Percentiles rank a stretch among this genome's conserved stretches.
phyloP scores from a whole-genome alignment of 805 yeast genomes.

The Barnettozyma salicaria region DNA sequence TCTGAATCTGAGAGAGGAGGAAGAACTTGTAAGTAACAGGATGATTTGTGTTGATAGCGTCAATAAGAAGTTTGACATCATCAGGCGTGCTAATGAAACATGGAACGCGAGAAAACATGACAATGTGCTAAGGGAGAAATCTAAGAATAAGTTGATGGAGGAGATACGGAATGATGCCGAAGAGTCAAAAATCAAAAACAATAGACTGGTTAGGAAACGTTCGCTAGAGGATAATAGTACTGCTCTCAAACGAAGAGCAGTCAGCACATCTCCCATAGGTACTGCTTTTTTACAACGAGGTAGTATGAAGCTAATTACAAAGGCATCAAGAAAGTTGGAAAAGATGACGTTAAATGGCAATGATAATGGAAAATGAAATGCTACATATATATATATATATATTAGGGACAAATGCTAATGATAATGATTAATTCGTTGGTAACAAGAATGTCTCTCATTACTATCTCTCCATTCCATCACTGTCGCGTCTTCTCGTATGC shows the following conservation, averaged over 20 bases:
- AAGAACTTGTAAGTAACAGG: constrained; percentile 8
- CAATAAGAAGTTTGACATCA: constrained; percentile 24
- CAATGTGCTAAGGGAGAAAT: constrained; percentile 2
- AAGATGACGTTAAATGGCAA: too few species aligned
- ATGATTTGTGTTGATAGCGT: neutral
- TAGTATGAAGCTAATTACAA: constrained; percentile 19
- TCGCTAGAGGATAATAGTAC: constrained; percentile 10
- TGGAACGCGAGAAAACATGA: constrained; percentile 23
- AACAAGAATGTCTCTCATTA: too few species aligned
- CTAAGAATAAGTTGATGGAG: constrained; percentile 1
- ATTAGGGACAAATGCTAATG: too few species aligned
- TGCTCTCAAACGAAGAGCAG: constrained; percentile 24
- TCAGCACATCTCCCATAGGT: constrained; percentile 24
- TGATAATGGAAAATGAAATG: too few species aligned
- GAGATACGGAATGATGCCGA: neutral
- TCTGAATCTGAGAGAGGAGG: constrained; percentile 22
- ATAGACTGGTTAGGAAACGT: constrained; percentile 18
- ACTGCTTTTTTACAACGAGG: constrained; percentile 17
- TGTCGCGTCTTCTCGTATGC: too few species aligned
- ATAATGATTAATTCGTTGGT: too few species aligned
- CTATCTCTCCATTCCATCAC: too few species aligned
- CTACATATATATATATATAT: too few species aligned
- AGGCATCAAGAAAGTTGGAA: constrained; percentile 23
- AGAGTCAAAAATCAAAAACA: neutral
- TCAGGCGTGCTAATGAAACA: constrained; percentile 25